A percentile compares a stretch with the other conserved stretches of the same genome.
Evolutionary conservation across 106 monocot genomes (phyloP).

Genomic region (Allium cepa): DNA sequence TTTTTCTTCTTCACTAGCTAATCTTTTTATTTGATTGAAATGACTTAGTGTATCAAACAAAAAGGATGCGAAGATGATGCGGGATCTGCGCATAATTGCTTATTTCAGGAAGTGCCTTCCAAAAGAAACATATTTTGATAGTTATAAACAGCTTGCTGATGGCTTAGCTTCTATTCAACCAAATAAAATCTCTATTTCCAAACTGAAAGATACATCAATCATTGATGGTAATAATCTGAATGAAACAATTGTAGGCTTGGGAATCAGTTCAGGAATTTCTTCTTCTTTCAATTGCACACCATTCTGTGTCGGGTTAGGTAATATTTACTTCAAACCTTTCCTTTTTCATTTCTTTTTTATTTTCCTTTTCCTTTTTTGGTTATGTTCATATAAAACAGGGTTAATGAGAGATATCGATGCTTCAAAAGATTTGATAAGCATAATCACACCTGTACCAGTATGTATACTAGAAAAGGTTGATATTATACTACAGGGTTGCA

Average conservation of each 20-base stretch:
- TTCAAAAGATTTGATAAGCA: slow-evolving; percentile 16
- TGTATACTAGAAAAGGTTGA: slow-evolving; percentile 24
- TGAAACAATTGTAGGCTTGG: slow-evolving; percentile 53
- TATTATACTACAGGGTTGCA: slow-evolving; percentile 19
- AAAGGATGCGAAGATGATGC: slow-evolving; percentile 49
- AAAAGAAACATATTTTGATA: slow-evolving; percentile 20
- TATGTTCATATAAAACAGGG: slow-evolving; percentile 10
- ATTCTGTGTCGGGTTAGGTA: slow-evolving; percentile 77
- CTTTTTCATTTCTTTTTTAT: background rate
- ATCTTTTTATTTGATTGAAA: background rate
- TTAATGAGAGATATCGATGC: slow-evolving; percentile 33
- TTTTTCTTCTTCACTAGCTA: background rate
- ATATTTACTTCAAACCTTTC: background rate
- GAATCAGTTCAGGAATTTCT: slow-evolving; percentile 23
- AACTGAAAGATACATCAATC: slow-evolving; percentile 25
- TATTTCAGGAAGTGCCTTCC: slow-evolving; percentile 80
- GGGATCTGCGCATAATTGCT: slow-evolving; percentile 48
- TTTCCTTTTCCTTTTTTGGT: background rate
- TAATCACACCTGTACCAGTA: slow-evolving; percentile 33
- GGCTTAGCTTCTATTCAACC: slow-evolving; percentile 57
- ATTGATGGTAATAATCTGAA: slow-evolving; percentile 39
- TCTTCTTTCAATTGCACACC: background rate
- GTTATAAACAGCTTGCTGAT: slow-evolving; percentile 31
- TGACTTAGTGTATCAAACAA: slow-evolving; percentile 13
- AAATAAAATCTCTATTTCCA: slow-evolving; percentile 47